Evolutionary conservation across 768 basidiomycete species (phyloP).

Genomic region (Leucocoprinus sp.): DNA sequence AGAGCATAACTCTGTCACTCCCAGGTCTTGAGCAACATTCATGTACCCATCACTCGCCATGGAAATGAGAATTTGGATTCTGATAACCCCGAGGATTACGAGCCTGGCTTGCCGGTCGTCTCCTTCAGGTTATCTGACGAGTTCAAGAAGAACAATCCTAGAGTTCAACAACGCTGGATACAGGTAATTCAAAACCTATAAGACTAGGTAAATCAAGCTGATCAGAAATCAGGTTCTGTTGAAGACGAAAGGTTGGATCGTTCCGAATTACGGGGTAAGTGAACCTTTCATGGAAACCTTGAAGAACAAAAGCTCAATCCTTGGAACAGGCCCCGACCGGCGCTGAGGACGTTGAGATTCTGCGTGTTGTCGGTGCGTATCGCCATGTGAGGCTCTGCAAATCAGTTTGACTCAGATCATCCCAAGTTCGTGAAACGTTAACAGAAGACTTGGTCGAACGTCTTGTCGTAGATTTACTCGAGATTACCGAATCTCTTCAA

Average conservation of each 20-base stretch:
- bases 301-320: background rate
- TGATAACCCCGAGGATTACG: constrained; percentile 37
- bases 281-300: background rate
- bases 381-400: background rate
- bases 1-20: background rate
- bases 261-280: constrained; percentile 47
- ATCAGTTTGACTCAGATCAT: background rate
- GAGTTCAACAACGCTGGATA: constrained; percentile 46
- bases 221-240: constrained; percentile 27
- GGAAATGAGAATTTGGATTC: constrained; percentile 4
- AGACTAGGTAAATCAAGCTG: constrained; percentile 9
- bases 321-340: constrained; percentile 36
- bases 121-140: constrained; percentile 50
- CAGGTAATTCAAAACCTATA: constrained; percentile 22
- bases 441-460: constrained; percentile 44
- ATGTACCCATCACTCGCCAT: constrained; percentile 25
- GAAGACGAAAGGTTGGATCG: constrained; percentile 50
- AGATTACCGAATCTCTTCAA: constrained; percentile 38
- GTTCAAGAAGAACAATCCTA: constrained; percentile 41
- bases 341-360: constrained; percentile 45
- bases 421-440: constrained; percentile 40
- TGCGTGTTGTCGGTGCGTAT: constrained; percentile 38
- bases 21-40: constrained; percentile 42
- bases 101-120: constrained; percentile 52
- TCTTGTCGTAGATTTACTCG: constrained; percentile 42